Evolutionary conservation across 2,329 filamentous ascomycete species (phyloP), one percentile per base, ranked within the genome.

Genomic region (Pezicula rhizophila): DNA sequence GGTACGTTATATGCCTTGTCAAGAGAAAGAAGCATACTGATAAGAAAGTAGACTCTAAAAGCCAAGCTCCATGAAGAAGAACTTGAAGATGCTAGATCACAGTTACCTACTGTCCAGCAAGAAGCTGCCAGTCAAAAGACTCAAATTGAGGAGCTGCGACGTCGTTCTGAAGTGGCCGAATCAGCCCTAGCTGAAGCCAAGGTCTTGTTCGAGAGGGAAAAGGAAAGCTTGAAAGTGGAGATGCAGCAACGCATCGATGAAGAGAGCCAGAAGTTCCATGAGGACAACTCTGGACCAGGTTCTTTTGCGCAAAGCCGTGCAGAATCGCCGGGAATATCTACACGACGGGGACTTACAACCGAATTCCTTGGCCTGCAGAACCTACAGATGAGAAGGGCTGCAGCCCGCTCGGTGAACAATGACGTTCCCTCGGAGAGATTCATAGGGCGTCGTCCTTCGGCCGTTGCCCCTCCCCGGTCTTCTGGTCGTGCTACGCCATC

Each of bases 51-150:
- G 78, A 87, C 87, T 47, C 69, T 76, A 14, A 86, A 80, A 64
- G 71, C 73, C 10, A 80, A 66, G 51, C 55, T 56, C 10, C 59
- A 87, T 18, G 90, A 96, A 64, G 88, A 95, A 57, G 90, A 97
- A 57, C 69, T 96, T 5, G 89, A 96, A 60, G 78, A 79, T 45
- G 72, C 80, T 53, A 79, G 74, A 59, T 82, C 75, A 34, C 79
- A 80, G 47, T 73, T 85, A n/a, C 76, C 79, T n/a, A 74, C 70
- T 14, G 74, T 84, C 7, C 79, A 85, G 50, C 75, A 80, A 52
- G 84, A 90, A 50, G 69, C 87, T 2, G 71, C 76, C 12, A 71
- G 76, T 18, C 78, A 81, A 47, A 79, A 78, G 47, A 70, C 75
- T 3, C 76, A 83, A 53, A 66, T 86, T 23, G 78, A 82, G 41